Percentiles rank a stretch among this genome's conserved stretches.
Conservation (phyloP, 768 basidiomycete genomes). For the Rhizopogon salebrosus region DNA sequence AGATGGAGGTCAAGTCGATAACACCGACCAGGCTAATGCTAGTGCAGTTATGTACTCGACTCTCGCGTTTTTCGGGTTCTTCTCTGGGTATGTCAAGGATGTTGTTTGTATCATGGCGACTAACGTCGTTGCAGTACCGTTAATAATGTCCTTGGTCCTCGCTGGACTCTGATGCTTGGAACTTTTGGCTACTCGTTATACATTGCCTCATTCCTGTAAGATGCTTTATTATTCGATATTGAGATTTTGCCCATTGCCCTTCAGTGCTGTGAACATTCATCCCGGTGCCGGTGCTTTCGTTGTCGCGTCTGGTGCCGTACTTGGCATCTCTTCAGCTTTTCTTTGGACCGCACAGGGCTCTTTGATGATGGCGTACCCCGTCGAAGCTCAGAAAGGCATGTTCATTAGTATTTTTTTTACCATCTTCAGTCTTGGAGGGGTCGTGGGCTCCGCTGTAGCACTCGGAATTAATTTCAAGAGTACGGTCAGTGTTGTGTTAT, state of each 20-base stretch:
- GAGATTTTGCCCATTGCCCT: neutral
- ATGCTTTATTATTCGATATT: neutral
- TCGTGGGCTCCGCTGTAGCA: slow-evolving; percentile 69
- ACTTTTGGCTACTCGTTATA: slow-evolving; percentile 68
- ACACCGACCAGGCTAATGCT: slow-evolving; percentile 62
- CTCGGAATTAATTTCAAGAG: slow-evolving; percentile 53
- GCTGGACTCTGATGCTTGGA: slow-evolving; percentile 64
- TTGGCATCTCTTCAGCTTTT: slow-evolving; percentile 61
- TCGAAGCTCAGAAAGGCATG: slow-evolving; percentile 65
- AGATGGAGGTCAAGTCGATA: slow-evolving; percentile 69
- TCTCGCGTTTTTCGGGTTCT: slow-evolving; percentile 58
- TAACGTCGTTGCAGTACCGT: slow-evolving; percentile 41
- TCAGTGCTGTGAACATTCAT: slow-evolving; percentile 63
- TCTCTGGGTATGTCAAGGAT: slow-evolving; percentile 50
- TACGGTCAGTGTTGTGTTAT: neutral
- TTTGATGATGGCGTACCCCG: slow-evolving; percentile 74
- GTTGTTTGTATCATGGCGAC: neutral
- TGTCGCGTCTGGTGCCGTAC: slow-evolving; percentile 59
- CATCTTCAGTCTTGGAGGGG: slow-evolving; percentile 72
- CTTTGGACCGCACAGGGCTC: slow-evolving; percentile 77
- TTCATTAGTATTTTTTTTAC: slow-evolving; percentile 74
- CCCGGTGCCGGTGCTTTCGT: slow-evolving; percentile 52
- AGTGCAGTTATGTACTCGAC: slow-evolving; percentile 63
- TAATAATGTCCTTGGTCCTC: slow-evolving; percentile 70
- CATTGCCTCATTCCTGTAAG: slow-evolving; percentile 64